These are phyloP conservation scores for Yamadazyma friedrichii DNA, from an alignment of 1,139 yeast species.

Conservation along the genomic window DNA sequence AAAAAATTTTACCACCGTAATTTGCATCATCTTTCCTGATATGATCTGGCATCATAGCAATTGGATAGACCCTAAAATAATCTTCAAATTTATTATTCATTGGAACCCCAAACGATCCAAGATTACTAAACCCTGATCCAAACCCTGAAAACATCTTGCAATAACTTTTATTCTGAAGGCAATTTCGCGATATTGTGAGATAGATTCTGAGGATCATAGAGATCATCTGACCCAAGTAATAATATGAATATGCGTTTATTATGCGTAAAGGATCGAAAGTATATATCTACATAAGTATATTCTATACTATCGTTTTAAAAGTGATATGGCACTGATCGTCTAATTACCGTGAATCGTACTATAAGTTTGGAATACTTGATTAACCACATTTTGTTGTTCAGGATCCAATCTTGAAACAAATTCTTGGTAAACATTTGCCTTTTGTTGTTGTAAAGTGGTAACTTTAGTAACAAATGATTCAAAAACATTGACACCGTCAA, in stretches of 20 bases:
- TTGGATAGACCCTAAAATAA: conserved; percentile 88
- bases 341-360: conserved; percentile 4
- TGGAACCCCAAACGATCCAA: conserved; percentile 27
- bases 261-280: no score
- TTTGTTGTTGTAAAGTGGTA: conserved; percentile 31
- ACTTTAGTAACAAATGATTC: conserved; percentile 38
- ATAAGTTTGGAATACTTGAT: conserved; percentile 25
- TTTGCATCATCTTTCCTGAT: conserved; percentile 79
- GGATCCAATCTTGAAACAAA: conserved; percentile 38
- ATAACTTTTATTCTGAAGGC: background rate
- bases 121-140: conserved; percentile 41
- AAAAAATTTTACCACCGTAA: conserved; percentile 93
- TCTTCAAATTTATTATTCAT: conserved; percentile 57
- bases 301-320: no score
- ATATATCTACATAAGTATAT: background rate
- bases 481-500: conserved; percentile 48
- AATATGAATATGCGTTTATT: background rate
- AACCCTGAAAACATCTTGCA: conserved; percentile 46
- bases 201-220: no score
- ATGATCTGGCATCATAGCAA: conserved; percentile 85
- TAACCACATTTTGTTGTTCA: conserved; percentile 34
- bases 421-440: conserved; percentile 32
- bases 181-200: conserved; percentile 1
- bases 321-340: no score
- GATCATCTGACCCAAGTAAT: no score